Evolutionary conservation across 2,329 filamentous ascomycete species (phyloP), one percentile per base, ranked within the genome.

Genomic region (Fusarium graminum): DNA sequence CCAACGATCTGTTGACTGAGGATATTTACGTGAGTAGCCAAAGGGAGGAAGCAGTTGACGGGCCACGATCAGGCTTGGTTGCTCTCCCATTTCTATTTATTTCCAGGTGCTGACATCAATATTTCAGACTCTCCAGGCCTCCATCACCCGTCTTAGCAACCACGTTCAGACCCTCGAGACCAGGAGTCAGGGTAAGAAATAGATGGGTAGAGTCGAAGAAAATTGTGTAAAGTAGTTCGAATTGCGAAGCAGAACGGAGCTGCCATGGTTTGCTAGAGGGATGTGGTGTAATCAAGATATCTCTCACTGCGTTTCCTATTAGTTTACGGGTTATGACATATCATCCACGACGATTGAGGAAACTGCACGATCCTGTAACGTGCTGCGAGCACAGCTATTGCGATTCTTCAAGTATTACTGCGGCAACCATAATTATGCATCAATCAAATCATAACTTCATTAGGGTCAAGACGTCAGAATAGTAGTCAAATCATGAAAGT

Each of bases 1-100:
- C 93, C 71, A 98, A 97, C 82, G 92, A 97, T 81, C 86, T 97
- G 75, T 83, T 98, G 80, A 94, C 90, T 63, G 93, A 97, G 81
- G 94, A 98, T 80, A 97, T 98, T 78, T 94, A 94, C 80, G 94
- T 97, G 86, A 80, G 92, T 90, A 42, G 47, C 58, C 53, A 59
- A 39, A 30, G 38, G 39, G 52, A 59, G 22, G 32, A 44, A 50
- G 40, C 52, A 51, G 51, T 54, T 41, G 52, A 54, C 40, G 46
- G 32, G 42, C 16, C 40, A 26, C 13, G 32, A 17, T 29, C 38
- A 28, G 54, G 30, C 58, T 57, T 26, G 17, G 30, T 43, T 44
- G 9, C 8, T 28, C 29, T 42, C 17, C 22, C 26, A 17, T 32
- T 22, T 16, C n/a, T 26, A 30, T 28, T 26, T 8, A 16, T 44